Conservation (phyloP, 345 rosid species). For the Microthlaspi erraticum region DNA sequence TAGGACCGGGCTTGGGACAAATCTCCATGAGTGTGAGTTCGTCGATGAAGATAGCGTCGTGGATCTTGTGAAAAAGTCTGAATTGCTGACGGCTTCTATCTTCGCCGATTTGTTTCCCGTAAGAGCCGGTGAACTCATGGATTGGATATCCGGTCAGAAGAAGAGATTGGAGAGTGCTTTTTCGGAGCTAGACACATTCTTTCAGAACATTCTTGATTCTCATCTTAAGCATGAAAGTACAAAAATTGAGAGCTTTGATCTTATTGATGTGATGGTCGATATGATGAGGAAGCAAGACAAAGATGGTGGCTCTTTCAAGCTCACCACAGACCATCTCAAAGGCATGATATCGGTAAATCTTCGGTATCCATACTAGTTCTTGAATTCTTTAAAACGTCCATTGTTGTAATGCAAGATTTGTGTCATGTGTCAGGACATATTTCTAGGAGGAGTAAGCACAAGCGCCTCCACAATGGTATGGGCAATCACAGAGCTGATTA, state of each 20-base stretch:
- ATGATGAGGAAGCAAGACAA: constrained; percentile 42
- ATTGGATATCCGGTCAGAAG: constrained; percentile 24
- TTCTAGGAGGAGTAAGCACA: constrained; percentile 54
- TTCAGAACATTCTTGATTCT: constrained; percentile 33
- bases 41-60: constrained; percentile 14
- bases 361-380: background rate
- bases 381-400: background rate
- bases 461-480: constrained; percentile 45
- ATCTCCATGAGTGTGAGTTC: constrained; percentile 37
- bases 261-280: constrained; percentile 51
- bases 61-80: constrained; percentile 26
- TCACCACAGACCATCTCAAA: constrained; percentile 50
- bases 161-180: constrained; percentile 15
- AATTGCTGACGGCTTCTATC: background rate
- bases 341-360: constrained; percentile 48
- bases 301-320: constrained; percentile 18
- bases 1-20: constrained; percentile 3
- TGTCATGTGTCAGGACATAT: constrained; percentile 42
- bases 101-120: constrained; percentile 38
- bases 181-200: constrained; percentile 32
- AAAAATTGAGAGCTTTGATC: constrained; percentile 35
- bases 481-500: constrained; percentile 51
- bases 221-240: constrained; percentile 29
- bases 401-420: background rate
- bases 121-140: constrained; percentile 19